Percentiles rank a stretch among this genome's conserved stretches.
phyloP scores from a whole-genome alignment of 148 eudicot species.

The Cornus florida region DNA sequence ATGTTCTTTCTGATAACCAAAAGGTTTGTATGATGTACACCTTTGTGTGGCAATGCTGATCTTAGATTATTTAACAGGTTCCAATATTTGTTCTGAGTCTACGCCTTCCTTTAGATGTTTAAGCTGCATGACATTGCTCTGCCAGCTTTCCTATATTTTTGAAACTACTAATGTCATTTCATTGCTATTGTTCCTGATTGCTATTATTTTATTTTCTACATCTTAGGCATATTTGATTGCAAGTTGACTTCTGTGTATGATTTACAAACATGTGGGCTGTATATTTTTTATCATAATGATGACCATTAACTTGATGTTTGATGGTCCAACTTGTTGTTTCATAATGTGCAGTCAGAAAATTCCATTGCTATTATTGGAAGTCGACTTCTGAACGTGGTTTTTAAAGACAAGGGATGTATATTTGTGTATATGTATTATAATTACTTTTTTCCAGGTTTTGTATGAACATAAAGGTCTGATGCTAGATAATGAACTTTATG shows the following conservation, averaged over 20 bases:
- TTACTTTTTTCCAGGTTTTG: neutral
- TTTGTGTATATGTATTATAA: no score
- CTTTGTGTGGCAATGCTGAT: neutral
- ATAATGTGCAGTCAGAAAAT: no score
- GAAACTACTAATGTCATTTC: neutral
- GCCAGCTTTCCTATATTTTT: neutral
- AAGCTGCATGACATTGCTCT: neutral
- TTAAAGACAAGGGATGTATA: no score
- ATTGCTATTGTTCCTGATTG: neutral
- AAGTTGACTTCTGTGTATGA: neutral
- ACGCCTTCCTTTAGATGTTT: neutral
- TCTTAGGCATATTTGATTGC: no score
- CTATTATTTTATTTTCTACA: no score
- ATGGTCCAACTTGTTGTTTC: no score
- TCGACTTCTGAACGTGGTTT: no score
- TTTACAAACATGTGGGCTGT: neutral
- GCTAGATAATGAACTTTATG: no score
- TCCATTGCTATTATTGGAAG: no score
- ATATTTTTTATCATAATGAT: no score
- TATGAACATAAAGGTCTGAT: no score
- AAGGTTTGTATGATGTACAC: conserved; percentile 41
- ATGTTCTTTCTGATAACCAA: conserved; percentile 62
- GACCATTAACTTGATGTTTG: no score
- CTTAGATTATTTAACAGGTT: neutral
- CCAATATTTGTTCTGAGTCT: neutral